Evolutionary conservation across 805 yeast genomes (phyloP).

Genomic region (Saturnispora silvae): DNA sequence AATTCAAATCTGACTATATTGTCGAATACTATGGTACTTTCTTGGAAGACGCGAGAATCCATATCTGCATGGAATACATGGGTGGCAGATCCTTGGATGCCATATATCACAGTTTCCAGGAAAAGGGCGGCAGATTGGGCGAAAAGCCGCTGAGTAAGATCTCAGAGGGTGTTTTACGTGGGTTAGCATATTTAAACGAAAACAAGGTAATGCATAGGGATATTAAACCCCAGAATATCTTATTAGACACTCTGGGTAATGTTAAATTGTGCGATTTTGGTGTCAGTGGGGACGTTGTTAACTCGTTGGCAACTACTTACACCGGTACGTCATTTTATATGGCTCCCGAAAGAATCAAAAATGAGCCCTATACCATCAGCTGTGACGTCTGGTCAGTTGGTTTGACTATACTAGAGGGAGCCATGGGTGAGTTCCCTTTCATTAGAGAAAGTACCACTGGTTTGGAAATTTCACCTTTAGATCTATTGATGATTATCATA

Average conservation of each 20-base stretch:
- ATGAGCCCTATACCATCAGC: constrained; percentile 89
- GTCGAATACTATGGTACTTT: constrained; percentile 92
- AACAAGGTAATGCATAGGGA: constrained; percentile 59
- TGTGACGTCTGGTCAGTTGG: constrained; percentile 97
- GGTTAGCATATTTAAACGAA: constrained; percentile 79
- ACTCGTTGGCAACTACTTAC: constrained; percentile 90
- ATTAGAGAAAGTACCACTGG: constrained; percentile 22
- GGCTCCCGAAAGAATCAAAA: constrained; percentile 98
- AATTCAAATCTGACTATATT: constrained; percentile 73
- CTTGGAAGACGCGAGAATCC: constrained; percentile 67
- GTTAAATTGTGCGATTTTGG: constrained; percentile 96
- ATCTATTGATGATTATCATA: constrained; percentile 68
- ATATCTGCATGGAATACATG: constrained; percentile 96
- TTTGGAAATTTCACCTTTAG: constrained; percentile 69
- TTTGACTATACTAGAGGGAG: constrained; percentile 82
- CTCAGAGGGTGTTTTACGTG: constrained; percentile 76
- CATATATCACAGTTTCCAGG: constrained; percentile 66
- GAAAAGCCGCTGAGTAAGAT: constrained; percentile 88
- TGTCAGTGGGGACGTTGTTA: constrained; percentile 93
- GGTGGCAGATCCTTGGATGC: constrained; percentile 89
- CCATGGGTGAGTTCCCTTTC: constrained; percentile 85
- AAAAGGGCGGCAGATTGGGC: constrained; percentile 75
- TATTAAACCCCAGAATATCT: constrained; percentile 50
- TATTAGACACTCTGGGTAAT: constrained; percentile 65
- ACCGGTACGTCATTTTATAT: constrained; percentile 96